Percentiles rank a stretch among this genome's conserved stretches.
phyloP scores from a whole-genome alignment of 139 green algal genomes.

The Chlorella sp. region DNA sequence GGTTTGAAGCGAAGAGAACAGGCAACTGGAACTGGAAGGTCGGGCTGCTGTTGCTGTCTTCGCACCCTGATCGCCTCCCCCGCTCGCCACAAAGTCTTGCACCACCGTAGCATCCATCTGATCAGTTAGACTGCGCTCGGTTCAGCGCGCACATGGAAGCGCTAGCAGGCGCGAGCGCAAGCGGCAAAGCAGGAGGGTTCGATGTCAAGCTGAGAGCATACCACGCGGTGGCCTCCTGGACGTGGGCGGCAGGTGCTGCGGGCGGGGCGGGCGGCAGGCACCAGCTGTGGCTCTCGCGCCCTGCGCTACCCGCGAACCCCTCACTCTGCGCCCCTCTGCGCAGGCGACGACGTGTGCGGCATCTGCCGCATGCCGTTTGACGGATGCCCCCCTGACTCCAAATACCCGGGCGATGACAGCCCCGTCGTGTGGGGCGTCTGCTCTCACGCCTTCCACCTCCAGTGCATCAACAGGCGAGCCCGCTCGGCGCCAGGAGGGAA shows the following conservation, averaged over 20 bases:
- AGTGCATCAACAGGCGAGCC: slow-evolving; percentile 67
- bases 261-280: not conserved
- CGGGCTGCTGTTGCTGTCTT: too few species aligned
- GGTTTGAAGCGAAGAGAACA: too few species aligned
- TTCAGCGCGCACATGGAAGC: too few species aligned
- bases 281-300: not conserved
- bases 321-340: not conserved
- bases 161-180: too few species aligned
- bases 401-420: slow-evolving; percentile 62
- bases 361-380: slow-evolving; percentile 69
- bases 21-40: too few species aligned
- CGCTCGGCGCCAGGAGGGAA: too few species aligned
- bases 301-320: not conserved
- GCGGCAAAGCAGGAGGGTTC: too few species aligned
- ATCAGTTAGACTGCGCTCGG: too few species aligned
- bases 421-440: slow-evolving; percentile 69
- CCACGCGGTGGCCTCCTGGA: slow-evolving; percentile 63
- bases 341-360: slow-evolving; percentile 65
- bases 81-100: too few species aligned
- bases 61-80: too few species aligned
- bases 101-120: too few species aligned
- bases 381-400: slow-evolving; percentile 60
- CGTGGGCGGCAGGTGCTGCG: slow-evolving; percentile 56
- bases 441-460: slow-evolving; percentile 67
- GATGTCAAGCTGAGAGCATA: slow-evolving; percentile 63